Conservation (phyloP, 2,329 filamentous ascomycete genomes). For the Fusarium domesticum region DNA sequence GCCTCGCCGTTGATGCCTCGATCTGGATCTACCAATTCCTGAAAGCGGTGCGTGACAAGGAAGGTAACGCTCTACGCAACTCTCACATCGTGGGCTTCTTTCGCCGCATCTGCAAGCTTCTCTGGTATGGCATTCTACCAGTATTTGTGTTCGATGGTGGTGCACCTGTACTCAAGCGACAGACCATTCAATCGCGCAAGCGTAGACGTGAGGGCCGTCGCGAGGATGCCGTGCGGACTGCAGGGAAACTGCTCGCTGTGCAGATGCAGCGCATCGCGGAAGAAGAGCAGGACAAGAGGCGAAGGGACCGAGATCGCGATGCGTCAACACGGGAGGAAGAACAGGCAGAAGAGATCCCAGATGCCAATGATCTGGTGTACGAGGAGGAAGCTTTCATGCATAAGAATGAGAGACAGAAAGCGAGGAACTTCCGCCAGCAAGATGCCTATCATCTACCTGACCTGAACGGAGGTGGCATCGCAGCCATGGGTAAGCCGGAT, state of each 20-base stretch:
- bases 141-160: constrained; percentile 99
- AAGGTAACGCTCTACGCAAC: constrained; percentile 94
- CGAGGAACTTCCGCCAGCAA: constrained; percentile 79
- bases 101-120: constrained; percentile 92
- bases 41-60: constrained; percentile 97
- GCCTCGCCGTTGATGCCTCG: constrained; percentile 93
- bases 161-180: constrained; percentile 83
- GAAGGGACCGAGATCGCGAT: constrained; percentile 43
- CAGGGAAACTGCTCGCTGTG: constrained; percentile 84
- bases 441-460: constrained; percentile 96
- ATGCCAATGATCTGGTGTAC: constrained; percentile 72
- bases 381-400: constrained; percentile 86
- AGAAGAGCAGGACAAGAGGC: constrained; percentile 71
- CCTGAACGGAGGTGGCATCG: constrained; percentile 70
- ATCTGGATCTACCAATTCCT: constrained; percentile 99
- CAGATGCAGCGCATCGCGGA: constrained; percentile 92
- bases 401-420: constrained; percentile 68
- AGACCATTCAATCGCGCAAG: constrained; percentile 80
- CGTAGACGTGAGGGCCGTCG: constrained; percentile 78
- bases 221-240: constrained; percentile 89
- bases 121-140: constrained; percentile 94
- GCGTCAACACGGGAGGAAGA: constrained; percentile 40
- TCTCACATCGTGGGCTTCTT: constrained; percentile 98
- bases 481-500: constrained; percentile 83
- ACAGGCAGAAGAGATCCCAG: constrained; percentile 65